Evolutionary conservation across 805 yeast species (phyloP).

Genomic region (Kluyveromyces siamensis): DNA sequence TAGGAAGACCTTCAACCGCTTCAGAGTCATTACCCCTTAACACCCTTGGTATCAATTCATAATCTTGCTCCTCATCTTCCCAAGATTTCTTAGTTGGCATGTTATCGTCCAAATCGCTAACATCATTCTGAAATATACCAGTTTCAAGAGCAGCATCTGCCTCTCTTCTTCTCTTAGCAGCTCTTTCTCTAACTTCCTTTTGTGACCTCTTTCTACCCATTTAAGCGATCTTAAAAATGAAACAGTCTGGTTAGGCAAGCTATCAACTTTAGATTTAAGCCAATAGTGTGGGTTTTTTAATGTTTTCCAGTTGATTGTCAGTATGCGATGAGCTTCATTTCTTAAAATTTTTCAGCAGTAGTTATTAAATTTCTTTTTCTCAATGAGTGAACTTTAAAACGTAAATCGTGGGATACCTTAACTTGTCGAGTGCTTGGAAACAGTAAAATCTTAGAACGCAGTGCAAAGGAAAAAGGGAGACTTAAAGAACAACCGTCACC

Average conservation of each 20-base stretch:
- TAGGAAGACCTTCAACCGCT: conserved; percentile 66
- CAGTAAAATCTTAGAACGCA: neutral
- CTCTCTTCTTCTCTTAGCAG: conserved; percentile 24
- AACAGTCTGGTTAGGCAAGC: conserved; percentile 7
- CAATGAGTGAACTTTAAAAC: too few relatives aligned
- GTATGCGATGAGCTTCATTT: neutral
- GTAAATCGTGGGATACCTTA: neutral
- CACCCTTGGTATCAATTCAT: conserved; percentile 64
- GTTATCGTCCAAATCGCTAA: conserved; percentile 10
- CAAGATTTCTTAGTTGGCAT: conserved; percentile 28
- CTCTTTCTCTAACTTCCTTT: conserved; percentile 19
- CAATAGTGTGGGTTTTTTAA: too few relatives aligned
- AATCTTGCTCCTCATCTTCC: conserved; percentile 74
- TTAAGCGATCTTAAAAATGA: neutral
- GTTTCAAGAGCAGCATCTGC: conserved; percentile 22
- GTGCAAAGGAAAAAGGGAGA: neutral
- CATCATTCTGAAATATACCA: conserved; percentile 18
- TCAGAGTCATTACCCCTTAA: conserved; percentile 36
- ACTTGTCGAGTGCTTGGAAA: neutral
- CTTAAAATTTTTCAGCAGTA: conserved; percentile 11
- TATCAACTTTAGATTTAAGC: neutral
- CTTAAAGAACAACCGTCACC: too few relatives aligned
- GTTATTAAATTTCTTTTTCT: neutral
- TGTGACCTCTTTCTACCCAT: conserved; percentile 23
- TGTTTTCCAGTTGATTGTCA: neutral